phyloP scores from a whole-genome alignment of 257 asterid genomes.

The Eucommia ulmoides region DNA sequence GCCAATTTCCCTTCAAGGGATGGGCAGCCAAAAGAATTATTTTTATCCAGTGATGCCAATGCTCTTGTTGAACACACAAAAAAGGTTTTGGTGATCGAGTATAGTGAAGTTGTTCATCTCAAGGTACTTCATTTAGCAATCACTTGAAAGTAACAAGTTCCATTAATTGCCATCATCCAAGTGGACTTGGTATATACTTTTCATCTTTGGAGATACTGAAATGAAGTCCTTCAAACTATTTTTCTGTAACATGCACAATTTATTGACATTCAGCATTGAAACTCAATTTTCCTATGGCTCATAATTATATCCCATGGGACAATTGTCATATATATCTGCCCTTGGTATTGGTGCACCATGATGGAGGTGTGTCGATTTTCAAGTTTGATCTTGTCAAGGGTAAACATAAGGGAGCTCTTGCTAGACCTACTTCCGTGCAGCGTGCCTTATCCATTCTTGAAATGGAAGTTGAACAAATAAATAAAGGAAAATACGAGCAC shows the following conservation, averaged over 20 bases:
- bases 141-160: constrained; percentile 1
- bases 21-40: constrained; percentile 67
- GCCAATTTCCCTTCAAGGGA: constrained; percentile 45
- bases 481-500: constrained; percentile 88
- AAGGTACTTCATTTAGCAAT: constrained; percentile 30
- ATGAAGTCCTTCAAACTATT: neutral
- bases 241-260: neutral
- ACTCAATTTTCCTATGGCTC: neutral
- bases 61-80: constrained; percentile 94
- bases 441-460: constrained; percentile 90
- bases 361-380: constrained; percentile 81
- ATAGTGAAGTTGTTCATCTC: constrained; percentile 80
- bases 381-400: constrained; percentile 58
- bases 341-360: constrained; percentile 32
- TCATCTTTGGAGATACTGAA: neutral
- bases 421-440: constrained; percentile 77
- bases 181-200: neutral
- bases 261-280: neutral
- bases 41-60: constrained; percentile 83
- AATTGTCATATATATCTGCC: too few relatives aligned
- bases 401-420: constrained; percentile 33
- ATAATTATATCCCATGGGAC: too few relatives aligned
- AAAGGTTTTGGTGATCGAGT: constrained; percentile 79
- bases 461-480: constrained; percentile 97
- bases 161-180: neutral